Conservation (phyloP, 2,329 filamentous ascomycete species). For the Epichloe bromicola region DNA sequence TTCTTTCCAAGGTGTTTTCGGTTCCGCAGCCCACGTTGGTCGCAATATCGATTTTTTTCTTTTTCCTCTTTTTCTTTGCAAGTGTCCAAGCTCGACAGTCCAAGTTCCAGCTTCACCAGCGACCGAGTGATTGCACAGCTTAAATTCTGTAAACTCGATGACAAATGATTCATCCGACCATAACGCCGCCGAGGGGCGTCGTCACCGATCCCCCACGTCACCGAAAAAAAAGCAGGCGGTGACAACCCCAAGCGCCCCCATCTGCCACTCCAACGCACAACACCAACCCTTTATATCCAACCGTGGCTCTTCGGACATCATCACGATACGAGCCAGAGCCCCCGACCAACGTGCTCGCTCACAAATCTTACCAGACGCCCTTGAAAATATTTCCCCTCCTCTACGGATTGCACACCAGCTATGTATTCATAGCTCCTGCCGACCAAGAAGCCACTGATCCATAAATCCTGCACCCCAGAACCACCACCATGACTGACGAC, state of each 20-base stretch:
- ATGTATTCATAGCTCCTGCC: not conserved
- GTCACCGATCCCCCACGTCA: not conserved
- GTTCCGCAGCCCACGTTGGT: no score
- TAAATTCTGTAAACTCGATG: no score
- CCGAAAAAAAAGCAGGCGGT: slow-evolving; percentile 6
- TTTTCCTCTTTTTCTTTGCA: not conserved
- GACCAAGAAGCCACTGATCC: not conserved
- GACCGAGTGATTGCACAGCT: no score
- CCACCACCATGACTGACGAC: slow-evolving; percentile 15
- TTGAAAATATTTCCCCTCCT: no score
- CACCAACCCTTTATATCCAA: not conserved
- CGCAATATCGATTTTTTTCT: not conserved
- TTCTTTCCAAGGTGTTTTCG: not conserved
- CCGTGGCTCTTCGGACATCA: not conserved
- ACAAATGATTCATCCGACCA: no score
- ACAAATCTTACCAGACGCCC: not conserved
- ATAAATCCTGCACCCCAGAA: not conserved
- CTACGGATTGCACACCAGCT: not conserved
- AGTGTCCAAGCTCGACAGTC: no score
- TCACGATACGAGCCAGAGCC: not conserved
- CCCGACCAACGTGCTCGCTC: not conserved
- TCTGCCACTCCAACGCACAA: not conserved
- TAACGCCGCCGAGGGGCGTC: not conserved
- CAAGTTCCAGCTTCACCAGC: no score
- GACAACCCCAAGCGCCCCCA: not conserved